Conservation (phyloP, 768 basidiomycete genomes). For the Pleurotus sapidus region DNA sequence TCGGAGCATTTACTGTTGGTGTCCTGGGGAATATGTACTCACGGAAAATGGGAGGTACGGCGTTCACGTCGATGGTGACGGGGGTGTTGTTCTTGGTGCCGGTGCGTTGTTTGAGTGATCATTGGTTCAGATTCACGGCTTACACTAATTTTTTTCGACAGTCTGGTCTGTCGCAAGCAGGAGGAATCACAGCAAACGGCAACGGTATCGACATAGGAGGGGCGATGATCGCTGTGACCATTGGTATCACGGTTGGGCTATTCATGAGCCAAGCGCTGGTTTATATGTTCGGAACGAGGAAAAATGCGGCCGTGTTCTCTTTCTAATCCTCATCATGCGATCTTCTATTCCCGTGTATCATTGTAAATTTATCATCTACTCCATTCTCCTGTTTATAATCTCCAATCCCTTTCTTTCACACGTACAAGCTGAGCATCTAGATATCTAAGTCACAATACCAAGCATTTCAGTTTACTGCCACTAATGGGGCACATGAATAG, state of each 20-base stretch:
- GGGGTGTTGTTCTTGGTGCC: slow-evolving; percentile 87
- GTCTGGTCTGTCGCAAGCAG: slow-evolving; percentile 85
- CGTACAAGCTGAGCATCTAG: too few species aligned
- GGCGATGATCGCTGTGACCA: slow-evolving; percentile 87
- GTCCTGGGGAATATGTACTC: slow-evolving; percentile 80
- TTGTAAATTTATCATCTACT: too few species aligned
- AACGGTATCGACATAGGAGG: slow-evolving; percentile 82
- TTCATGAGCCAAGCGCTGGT: slow-evolving; percentile 88
- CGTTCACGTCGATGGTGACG: slow-evolving; percentile 89
- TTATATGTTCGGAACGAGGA: slow-evolving; percentile 81
- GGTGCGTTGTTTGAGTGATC: slow-evolving; percentile 39
- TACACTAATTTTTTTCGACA: slow-evolving; percentile 22
- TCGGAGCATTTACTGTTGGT: slow-evolving; percentile 82
- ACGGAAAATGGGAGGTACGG: slow-evolving; percentile 78
- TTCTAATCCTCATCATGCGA: slow-evolving; percentile 41
- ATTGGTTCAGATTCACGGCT: too few species aligned
- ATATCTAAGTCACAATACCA: too few species aligned
- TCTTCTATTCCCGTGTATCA: too few species aligned
- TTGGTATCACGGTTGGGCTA: slow-evolving; percentile 86
- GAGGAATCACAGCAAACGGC: slow-evolving; percentile 79
- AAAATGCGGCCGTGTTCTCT: slow-evolving; percentile 84
- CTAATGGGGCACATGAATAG: too few species aligned
- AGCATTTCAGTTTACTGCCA: too few species aligned
- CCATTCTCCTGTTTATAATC: too few species aligned
- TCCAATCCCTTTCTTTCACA: too few species aligned